Evolutionary conservation across 73 alveolate genomes (phyloP), one percentile per base, ranked within the genome.

Genomic region (Breviolum minutum): DNA sequence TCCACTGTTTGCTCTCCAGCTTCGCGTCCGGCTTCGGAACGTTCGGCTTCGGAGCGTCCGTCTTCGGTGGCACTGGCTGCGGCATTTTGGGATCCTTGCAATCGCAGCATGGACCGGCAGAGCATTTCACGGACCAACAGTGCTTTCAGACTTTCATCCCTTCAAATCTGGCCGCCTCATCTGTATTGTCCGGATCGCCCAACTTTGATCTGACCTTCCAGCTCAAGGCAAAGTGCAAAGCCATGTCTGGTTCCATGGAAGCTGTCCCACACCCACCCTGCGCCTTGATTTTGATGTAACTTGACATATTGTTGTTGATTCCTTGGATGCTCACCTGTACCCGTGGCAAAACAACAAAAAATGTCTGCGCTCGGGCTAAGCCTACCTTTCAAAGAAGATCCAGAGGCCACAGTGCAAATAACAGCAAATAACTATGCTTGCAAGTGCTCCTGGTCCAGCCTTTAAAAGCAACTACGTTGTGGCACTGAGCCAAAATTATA

Each of bases 221-320:
- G 26, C 17, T 22, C n/a, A 40, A 40, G 54, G 54, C 54, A 40
- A 40, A 40, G 54, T 40, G 54, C 54, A 40, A 40, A 40, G 54
- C 54, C 54, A 40, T 3, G 54, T 40, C 54, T 40, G 54, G 54
- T 40, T 40, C 54, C 54, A 40, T 40, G 54, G 54, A 40, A 40
- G 54, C 54, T 40, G 54, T 40, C 54, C 54, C 54, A 16, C n/a
- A 10, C 82, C 20, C 8, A 71, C 24, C 19, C 66, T 30, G 70
- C 17, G 95, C 95, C 95, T 88, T 88, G 95, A 88, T 88, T 84
- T 88, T 88, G 95, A 88, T 88, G 70, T 88, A 88, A 69, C 95
- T 88, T 26, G 95, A 88, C 95, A 88, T 88, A 84, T 88, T 88
- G 85, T 88, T 88, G 95, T 88, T 88, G 79, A 88, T 88, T 22